These are phyloP conservation scores for Primulina huaijiensis DNA, from an alignment of 257 asterid genomes.

Conservation along the genomic window DNA sequence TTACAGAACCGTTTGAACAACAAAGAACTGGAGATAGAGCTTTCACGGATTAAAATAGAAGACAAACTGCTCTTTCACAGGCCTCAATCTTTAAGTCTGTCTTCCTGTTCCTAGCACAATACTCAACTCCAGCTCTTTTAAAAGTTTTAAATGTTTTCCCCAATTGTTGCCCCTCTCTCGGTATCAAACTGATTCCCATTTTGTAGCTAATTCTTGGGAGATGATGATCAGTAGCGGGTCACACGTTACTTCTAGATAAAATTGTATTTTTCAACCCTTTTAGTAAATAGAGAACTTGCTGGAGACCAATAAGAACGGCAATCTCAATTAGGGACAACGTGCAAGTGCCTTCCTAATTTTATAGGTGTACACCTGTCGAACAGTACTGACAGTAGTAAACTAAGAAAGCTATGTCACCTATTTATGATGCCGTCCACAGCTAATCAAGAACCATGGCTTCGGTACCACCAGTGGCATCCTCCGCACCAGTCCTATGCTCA, in stretches of 20 bases:
- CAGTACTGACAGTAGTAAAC: neutral
- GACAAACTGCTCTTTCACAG: neutral
- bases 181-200: neutral
- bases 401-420: conserved; percentile 1
- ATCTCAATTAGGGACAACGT: neutral
- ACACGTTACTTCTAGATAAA: neutral
- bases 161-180: neutral
- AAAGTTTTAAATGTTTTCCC: neutral
- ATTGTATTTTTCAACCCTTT: neutral
- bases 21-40: neutral
- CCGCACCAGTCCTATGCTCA: conserved; percentile 59
- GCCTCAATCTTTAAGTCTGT: neutral
- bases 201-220: neutral
- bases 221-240: neutral
- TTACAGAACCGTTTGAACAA: neutral
- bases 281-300: neutral
- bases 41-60: neutral
- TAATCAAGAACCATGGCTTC: conserved; percentile 86
- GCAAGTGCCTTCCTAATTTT: neutral
- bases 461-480: conserved; percentile 52
- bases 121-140: neutral
- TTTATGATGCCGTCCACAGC: conserved; percentile 20
- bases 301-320: neutral
- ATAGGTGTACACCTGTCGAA: neutral
- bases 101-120: neutral